These are phyloP conservation scores for Endocarpon pusillum DNA, from an alignment of 495 filamentous ascomycete species.

Conservation along the genomic window DNA sequence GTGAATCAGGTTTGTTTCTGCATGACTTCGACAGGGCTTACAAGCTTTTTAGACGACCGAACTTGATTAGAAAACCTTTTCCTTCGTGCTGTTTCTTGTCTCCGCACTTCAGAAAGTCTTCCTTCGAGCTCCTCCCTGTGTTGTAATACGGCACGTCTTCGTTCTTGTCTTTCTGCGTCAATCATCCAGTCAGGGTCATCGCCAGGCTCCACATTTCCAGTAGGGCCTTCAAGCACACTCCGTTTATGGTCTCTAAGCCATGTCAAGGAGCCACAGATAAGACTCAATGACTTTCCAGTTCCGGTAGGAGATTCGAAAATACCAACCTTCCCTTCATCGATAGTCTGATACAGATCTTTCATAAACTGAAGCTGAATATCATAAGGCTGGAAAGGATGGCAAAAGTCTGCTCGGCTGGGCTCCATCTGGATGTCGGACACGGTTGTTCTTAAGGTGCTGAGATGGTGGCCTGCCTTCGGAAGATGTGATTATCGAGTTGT, in stretches of 20 bases:
- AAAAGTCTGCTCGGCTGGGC: constrained; percentile 39
- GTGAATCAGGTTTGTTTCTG: too few relatives aligned
- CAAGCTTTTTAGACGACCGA: neutral
- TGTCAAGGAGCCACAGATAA: constrained; percentile 84
- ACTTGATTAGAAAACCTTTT: neutral
- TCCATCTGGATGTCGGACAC: too few relatives aligned
- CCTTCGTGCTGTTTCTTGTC: neutral
- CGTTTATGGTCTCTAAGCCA: constrained; percentile 83
- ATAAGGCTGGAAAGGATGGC: constrained; percentile 88
- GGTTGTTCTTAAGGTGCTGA: too few relatives aligned
- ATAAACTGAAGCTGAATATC: constrained; percentile 83
- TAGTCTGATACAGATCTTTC: constrained; percentile 64
- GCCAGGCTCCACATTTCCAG: constrained; percentile 30
- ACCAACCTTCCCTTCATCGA: constrained; percentile 65
- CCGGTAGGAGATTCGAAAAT: constrained; percentile 92
- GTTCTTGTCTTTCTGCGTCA: constrained; percentile 52
- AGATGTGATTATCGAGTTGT: too few relatives aligned
- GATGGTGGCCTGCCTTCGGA: too few relatives aligned
- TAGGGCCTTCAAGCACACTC: constrained; percentile 37
- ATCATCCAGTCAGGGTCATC: constrained; percentile 84
- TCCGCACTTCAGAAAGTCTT: constrained; percentile 29
- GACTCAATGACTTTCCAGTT: constrained; percentile 86
- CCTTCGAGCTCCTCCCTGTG: constrained; percentile 54
- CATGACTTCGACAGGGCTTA: too few relatives aligned
- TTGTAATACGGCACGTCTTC: constrained; percentile 44